Conservation (phyloP, 2,329 filamentous ascomycete species). For the Calonectria hawksworthii region DNA sequence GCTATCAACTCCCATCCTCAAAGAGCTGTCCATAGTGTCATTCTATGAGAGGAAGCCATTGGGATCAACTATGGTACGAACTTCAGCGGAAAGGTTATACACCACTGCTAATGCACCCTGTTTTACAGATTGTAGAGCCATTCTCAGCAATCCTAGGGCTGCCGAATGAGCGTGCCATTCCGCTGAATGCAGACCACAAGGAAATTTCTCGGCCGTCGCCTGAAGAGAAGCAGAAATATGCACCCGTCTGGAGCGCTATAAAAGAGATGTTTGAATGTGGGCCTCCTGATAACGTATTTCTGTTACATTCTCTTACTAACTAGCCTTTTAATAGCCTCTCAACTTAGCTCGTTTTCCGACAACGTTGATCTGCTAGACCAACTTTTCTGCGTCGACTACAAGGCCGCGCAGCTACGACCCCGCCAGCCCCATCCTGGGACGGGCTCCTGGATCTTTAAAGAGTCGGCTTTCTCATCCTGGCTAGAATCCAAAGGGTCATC, state of each 20-base stretch:
- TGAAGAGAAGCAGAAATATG: not conserved
- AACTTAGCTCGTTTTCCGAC: not conserved
- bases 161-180: conserved; percentile 16
- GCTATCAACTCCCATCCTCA: not conserved
- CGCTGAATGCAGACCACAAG: conserved; percentile 12
- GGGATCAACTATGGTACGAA: not conserved
- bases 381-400: conserved; percentile 15
- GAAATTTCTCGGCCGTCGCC: conserved; percentile 6
- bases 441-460: conserved; percentile 13
- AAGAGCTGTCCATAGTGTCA: not conserved
- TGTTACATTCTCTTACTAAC: too few species aligned
- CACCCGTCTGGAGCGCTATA: not conserved
- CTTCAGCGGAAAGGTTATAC: not conserved
- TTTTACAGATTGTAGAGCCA: conserved; percentile 9
- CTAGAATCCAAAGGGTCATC: not conserved
- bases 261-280: not conserved
- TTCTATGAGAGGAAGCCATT: not conserved
- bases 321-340: not conserved
- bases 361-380: not conserved
- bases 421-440: conserved; percentile 11
- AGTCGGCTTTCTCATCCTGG: not conserved
- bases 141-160: conserved; percentile 18
- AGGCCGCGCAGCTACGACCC: conserved; percentile 2
- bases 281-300: not conserved
- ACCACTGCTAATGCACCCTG: not conserved